phyloP scores from a whole-genome alignment of 345 rosid genomes.

The Luvunga scandens region DNA sequence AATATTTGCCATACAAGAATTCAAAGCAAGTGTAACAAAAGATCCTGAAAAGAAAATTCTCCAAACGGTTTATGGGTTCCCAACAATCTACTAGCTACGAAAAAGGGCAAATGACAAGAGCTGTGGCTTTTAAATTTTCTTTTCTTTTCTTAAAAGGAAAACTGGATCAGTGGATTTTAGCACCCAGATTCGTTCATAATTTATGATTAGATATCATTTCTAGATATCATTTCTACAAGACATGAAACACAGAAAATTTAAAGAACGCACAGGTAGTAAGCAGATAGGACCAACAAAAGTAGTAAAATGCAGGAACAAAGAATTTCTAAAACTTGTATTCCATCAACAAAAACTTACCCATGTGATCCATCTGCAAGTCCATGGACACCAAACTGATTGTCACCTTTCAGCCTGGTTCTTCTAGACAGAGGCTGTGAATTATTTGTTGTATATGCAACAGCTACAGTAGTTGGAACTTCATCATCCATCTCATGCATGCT shows the following conservation, averaged over 20 bases:
- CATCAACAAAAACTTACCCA: constrained; percentile 63
- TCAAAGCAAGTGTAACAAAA: background rate
- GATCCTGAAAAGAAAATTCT: background rate
- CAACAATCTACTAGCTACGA: constrained; percentile 5
- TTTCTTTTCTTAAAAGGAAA: background rate
- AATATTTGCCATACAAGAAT: background rate
- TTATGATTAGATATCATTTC: background rate
- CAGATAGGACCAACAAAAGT: background rate
- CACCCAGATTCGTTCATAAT: background rate
- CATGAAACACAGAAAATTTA: background rate
- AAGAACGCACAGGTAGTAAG: background rate
- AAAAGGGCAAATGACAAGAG: background rate
- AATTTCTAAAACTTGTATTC: constrained; percentile 49
- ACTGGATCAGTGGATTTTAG: background rate
- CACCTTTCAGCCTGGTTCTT: constrained; percentile 89
- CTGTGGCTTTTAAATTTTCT: background rate
- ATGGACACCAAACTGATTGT: constrained; percentile 55
- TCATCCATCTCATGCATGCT: constrained; percentile 83
- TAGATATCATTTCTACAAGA: background rate
- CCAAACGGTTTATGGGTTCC: background rate
- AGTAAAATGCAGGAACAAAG: background rate
- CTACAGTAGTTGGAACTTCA: constrained; percentile 82
- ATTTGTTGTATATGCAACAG: constrained; percentile 60
- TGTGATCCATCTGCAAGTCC: constrained; percentile 71
- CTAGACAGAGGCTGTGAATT: constrained; percentile 83